Evolutionary conservation across 2,329 filamentous ascomycete species (phyloP), one percentile per base, ranked within the genome.

Genomic region (Endoconidiophora polonica): DNA sequence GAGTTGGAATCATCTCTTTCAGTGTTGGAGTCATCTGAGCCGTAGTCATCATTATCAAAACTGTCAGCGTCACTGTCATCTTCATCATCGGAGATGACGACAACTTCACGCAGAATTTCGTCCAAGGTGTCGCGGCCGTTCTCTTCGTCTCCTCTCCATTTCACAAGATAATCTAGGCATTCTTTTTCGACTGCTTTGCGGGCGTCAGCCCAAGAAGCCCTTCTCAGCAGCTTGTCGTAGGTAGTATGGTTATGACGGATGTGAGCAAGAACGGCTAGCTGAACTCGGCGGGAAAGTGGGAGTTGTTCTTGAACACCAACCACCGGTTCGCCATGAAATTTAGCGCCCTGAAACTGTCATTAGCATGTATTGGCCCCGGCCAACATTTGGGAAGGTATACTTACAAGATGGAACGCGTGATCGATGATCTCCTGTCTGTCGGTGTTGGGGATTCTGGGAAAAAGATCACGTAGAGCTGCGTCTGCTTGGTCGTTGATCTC

Each of bases 131-230:
- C 77, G 45, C 77, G 73, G 23, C 78, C 78, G 16, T 73, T 81
- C 60, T 82, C 78, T 60, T 82, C 78, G 57, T 82, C 78, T 50
- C 78, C 78, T 65, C 78, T 77, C 78, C 78, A 82, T 72, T 81
- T 81, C 67, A 81, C 73, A 61, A 82, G 72, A 48, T 77, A 67
- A 56, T 81, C 77, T 43, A 81, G 65, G 55, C 78, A 81, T 12
- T 77, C 64, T 29, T 68, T 62, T 57, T 81, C 75, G 42, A 81
- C 76, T 39, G 70, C 70, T 62, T 72, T 79, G 54, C 78, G 69
- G 48, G 77, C 76, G 58, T 75, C 76, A 46, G 67, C 64, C 68
- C 75, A 81, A 16, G 63, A 66, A 4, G 74, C 75, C 57, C 80
- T 73, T 57, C 62, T 71, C 14, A 81, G 64, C 16, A 81, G 65